A percentile compares a stretch with the other conserved stretches of the same genome.
phyloP scores from a whole-genome alignment of 2,329 filamentous ascomycete genomes.

The Talaromyces sp. region DNA sequence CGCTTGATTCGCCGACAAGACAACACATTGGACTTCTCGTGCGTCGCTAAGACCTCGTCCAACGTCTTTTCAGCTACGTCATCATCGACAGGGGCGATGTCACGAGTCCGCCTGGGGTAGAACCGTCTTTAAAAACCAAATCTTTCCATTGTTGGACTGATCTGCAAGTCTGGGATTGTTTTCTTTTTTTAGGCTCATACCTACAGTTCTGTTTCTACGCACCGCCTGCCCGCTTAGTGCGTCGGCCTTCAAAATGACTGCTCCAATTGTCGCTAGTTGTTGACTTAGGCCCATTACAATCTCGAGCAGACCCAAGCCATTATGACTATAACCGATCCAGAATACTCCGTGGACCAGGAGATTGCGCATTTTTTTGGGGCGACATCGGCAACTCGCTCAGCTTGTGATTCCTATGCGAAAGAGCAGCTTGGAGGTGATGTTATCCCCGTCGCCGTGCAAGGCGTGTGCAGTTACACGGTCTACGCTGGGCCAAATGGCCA shows the following conservation, averaged over 20 bases:
- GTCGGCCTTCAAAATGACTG: no score
- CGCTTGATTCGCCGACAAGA: background rate
- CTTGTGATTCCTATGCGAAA: slow-evolving; percentile 21
- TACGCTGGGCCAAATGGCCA: slow-evolving; percentile 32
- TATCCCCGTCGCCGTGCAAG: slow-evolving; percentile 32
- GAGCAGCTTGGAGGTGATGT: slow-evolving; percentile 26
- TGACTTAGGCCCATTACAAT: no score
- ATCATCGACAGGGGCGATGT: background rate
- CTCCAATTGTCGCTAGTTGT: no score
- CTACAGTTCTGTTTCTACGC: no score
- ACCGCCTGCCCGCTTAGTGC: background rate
- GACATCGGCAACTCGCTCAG: slow-evolving; percentile 16
- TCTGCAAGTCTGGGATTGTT: background rate
- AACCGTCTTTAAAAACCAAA: background rate
- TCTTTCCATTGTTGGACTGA: background rate
- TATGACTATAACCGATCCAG: slow-evolving; percentile 4
- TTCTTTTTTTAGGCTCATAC: no score
- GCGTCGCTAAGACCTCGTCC: background rate
- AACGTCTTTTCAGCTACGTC: background rate
- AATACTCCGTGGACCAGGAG: slow-evolving; percentile 16
- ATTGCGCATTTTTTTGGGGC: slow-evolving; percentile 18
- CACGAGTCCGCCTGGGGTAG: background rate
- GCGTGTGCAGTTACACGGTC: slow-evolving; percentile 38
- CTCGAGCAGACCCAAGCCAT: no score
- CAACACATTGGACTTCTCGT: background rate